A percentile compares a stretch with the other conserved stretches of the same genome.
Evolutionary conservation across 148 eudicot species (phyloP).

Genomic region (Rhododendron griersonianum): DNA sequence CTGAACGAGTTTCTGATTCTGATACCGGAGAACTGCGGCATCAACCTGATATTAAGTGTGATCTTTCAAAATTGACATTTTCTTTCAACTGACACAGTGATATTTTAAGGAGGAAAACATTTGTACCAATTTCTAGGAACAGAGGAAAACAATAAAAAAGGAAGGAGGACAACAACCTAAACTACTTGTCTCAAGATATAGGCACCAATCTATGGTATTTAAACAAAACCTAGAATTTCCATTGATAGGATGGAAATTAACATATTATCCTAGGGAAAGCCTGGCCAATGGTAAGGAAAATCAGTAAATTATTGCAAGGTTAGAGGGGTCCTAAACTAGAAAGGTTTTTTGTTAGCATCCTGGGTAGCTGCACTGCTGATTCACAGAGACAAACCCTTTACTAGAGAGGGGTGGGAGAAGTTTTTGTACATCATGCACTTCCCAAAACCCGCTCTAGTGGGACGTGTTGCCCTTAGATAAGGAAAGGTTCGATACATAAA

Average conservation of each 20-base stretch:
- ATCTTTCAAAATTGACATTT: conserved; percentile 1
- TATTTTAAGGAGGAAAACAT: background rate
- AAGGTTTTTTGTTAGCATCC: background rate
- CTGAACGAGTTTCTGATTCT: conserved; percentile 89
- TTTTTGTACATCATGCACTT: background rate
- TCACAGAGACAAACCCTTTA: background rate
- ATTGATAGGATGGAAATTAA: background rate
- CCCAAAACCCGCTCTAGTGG: background rate
- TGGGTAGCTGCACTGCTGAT: background rate
- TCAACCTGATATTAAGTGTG: conserved; percentile 55
- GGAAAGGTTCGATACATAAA: background rate
- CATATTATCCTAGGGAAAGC: background rate
- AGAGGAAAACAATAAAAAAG: background rate
- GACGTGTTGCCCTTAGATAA: background rate
- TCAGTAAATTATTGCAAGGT: background rate
- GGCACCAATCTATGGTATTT: background rate
- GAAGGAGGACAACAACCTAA: background rate
- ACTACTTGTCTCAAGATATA: background rate
- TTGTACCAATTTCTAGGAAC: background rate
- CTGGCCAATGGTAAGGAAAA: background rate
- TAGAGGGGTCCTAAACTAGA: background rate
- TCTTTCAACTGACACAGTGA: background rate
- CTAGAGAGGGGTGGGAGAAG: background rate
- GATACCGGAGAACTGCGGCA: conserved; percentile 83
- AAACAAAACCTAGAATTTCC: background rate